phyloP scores from a whole-genome alignment of 2,329 filamentous ascomycete species.

The Sporothrix inflata region DNA sequence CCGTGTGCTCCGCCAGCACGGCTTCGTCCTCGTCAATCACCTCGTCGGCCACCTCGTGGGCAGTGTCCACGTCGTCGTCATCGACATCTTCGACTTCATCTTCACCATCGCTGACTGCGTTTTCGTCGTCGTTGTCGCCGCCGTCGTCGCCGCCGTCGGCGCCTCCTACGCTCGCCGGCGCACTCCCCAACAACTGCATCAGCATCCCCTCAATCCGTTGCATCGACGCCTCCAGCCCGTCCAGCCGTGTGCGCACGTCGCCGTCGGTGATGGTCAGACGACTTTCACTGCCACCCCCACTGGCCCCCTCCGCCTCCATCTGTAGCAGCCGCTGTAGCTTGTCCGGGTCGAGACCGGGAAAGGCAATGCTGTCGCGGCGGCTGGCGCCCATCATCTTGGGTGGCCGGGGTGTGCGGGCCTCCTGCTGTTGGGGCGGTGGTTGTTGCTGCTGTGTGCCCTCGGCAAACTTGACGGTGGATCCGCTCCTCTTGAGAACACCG shows the following conservation, averaged over 20 bases:
- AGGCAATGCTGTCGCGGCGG: slow-evolving; percentile 60
- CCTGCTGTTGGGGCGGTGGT: background rate
- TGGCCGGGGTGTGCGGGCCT: slow-evolving; percentile 1
- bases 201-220: slow-evolving; percentile 43
- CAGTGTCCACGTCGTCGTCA: background rate
- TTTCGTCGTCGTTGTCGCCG: background rate
- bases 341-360: slow-evolving; percentile 52
- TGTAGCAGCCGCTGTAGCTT: slow-evolving; percentile 56
- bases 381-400: slow-evolving; percentile 42
- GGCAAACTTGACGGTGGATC: slow-evolving; percentile 31
- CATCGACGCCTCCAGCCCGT: slow-evolving; percentile 55
- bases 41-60: slow-evolving; percentile 26
- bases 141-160: background rate
- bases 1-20: slow-evolving; percentile 30
- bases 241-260: slow-evolving; percentile 50
- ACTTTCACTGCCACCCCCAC: background rate
- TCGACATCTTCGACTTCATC: no score
- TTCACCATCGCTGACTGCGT: background rate
- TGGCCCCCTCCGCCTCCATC: slow-evolving; percentile 33
- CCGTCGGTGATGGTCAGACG: background rate
- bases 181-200: slow-evolving; percentile 35
- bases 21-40: slow-evolving; percentile 32
- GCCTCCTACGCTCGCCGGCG: slow-evolving; percentile 51
- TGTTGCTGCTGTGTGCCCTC: background rate
- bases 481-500: slow-evolving; percentile 11